Conservation (phyloP, 495 filamentous ascomycete species). For the Podospora australis region DNA sequence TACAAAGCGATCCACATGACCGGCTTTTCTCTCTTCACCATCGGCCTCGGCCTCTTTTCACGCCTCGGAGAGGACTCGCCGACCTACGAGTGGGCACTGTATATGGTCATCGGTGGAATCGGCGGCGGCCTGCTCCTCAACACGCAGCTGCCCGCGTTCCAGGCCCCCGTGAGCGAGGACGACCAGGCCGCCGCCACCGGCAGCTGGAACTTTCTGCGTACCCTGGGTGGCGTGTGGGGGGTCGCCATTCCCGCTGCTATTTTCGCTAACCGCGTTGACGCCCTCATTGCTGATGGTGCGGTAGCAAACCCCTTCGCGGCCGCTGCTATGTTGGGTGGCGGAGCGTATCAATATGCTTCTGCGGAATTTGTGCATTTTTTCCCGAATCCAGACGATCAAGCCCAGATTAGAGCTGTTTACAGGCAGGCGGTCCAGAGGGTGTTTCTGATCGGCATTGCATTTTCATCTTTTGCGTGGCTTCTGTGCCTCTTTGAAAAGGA, state of each 20-base stretch:
- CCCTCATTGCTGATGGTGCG: not conserved
- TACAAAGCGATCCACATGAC: conserved; percentile 40
- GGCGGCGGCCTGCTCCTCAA: conserved; percentile 29
- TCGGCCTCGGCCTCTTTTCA: conserved; percentile 40
- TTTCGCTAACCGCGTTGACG: conserved; percentile 32
- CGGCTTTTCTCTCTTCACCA: conserved; percentile 31
- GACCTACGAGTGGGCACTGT: conserved; percentile 3
- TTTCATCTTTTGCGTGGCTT: too few relatives aligned
- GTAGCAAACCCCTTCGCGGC: not conserved
- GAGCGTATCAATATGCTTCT: not conserved
- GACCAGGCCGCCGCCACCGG: conserved; percentile 38
- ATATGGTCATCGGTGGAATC: conserved; percentile 15
- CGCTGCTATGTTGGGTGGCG: not conserved
- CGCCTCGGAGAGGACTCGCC: conserved; percentile 15
- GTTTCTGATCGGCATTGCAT: too few relatives aligned
- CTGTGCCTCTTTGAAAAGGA: too few relatives aligned
- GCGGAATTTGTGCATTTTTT: not conserved
- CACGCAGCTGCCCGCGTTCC: conserved; percentile 33
- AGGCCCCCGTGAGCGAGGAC: conserved; percentile 28
- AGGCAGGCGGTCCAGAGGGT: too few relatives aligned
- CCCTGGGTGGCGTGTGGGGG: conserved; percentile 45
- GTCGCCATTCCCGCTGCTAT: conserved; percentile 43
- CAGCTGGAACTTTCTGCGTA: conserved; percentile 42
- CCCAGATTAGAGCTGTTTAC: not conserved
- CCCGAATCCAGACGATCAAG: not conserved